Conservation (phyloP, 163 green algal genomes). For the Chlorella variabilis region DNA sequence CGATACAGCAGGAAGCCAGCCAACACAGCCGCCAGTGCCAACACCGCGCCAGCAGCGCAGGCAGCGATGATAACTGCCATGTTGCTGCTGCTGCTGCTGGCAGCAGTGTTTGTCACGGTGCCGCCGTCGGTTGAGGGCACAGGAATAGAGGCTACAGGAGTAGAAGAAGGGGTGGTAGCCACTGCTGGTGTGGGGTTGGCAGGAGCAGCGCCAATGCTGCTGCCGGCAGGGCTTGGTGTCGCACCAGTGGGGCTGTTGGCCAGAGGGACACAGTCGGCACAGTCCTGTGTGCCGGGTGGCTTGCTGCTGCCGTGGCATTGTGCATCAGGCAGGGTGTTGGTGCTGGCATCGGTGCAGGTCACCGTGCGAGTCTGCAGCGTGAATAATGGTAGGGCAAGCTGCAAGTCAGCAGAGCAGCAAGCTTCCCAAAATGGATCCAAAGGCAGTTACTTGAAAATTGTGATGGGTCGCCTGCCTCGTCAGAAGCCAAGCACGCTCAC, state of each 20-base stretch:
- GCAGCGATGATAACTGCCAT: constrained; percentile 4
- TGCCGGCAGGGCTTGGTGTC: not conserved
- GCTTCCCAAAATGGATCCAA: too few species aligned
- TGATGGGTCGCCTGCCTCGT: too few species aligned
- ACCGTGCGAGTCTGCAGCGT: constrained; percentile 20
- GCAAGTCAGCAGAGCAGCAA: too few species aligned
- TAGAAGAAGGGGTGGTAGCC: too few species aligned
- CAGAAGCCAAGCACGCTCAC: too few species aligned
- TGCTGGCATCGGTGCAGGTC: not conserved
- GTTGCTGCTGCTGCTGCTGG: not conserved
- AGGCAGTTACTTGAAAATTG: too few species aligned
- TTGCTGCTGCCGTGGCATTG: not conserved
- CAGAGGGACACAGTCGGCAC: not conserved
- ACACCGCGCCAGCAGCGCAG: not conserved
- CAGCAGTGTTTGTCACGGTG: not conserved
- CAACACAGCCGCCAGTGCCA: not conserved
- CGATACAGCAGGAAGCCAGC: not conserved
- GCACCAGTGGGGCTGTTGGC: not conserved
- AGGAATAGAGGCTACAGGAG: too few species aligned
- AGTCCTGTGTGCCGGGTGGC: not conserved
- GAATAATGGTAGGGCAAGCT: too few species aligned
- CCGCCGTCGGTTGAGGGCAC: too few species aligned
- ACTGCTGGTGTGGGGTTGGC: not conserved
- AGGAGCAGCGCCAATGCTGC: not conserved
- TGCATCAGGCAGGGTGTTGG: not conserved